Percentiles rank a stretch among this genome's conserved stretches.
Evolutionary conservation across 2,329 filamentous ascomycete species (phyloP).

Genomic region (Phialemoniopsis sp.): DNA sequence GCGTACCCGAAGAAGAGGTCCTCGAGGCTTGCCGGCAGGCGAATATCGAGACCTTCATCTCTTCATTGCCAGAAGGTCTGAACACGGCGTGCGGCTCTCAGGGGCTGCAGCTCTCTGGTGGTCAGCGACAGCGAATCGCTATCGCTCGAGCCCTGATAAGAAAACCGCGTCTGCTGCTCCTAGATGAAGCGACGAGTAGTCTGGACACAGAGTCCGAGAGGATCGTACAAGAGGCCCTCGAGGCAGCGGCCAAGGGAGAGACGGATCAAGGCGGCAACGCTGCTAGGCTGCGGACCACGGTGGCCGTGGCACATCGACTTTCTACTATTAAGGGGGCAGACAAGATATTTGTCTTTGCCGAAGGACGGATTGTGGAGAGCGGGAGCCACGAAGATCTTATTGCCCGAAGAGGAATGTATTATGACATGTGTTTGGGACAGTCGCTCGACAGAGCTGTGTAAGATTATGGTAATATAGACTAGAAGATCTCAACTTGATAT

Average conservation of each 20-base stretch:
- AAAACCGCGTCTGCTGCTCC: constrained; percentile 86
- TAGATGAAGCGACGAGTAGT: constrained; percentile 91
- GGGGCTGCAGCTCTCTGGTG: constrained; percentile 94
- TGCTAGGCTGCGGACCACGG: constrained; percentile 56
- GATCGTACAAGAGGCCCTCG: constrained; percentile 54
- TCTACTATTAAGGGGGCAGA: constrained; percentile 12
- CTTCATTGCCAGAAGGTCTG: neutral
- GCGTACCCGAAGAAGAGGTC: too few species aligned
- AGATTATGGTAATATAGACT: too few species aligned
- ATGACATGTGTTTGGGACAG: constrained; percentile 8
- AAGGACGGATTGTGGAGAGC: constrained; percentile 78
- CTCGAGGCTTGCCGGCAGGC: constrained; percentile 7
- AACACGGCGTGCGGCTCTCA: constrained; percentile 49
- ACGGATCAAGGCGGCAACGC: too few species aligned
- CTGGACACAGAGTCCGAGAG: constrained; percentile 89
- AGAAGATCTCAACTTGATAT: too few species aligned
- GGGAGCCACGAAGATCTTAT: constrained; percentile 75
- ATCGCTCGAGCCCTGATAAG: constrained; percentile 82
- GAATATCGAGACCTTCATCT: neutral
- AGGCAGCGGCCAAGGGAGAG: constrained; percentile 90
- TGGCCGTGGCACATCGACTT: constrained; percentile 73
- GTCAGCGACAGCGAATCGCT: constrained; percentile 88
- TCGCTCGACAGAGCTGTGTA: too few species aligned
- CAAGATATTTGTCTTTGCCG: constrained; percentile 88
- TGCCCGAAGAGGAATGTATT: constrained; percentile 23